Evolutionary conservation across 2,329 filamentous ascomycete species (phyloP), one percentile per base, ranked within the genome.

Genomic region (Scolecobasidium constrictum): DNA sequence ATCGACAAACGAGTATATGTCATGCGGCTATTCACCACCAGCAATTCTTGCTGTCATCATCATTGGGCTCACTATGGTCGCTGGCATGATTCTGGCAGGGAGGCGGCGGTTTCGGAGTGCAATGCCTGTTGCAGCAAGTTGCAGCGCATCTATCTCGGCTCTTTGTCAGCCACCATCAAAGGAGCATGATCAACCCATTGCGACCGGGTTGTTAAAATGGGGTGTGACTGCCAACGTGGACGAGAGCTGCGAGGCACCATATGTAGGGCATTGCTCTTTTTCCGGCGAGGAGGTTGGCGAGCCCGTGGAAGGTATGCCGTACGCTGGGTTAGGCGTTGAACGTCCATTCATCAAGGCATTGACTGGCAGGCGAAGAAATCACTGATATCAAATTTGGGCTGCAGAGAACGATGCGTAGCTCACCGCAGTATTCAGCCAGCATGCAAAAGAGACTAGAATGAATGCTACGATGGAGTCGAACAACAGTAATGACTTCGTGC

Each of bases 121-220:
- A 47, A 86, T 86, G 46, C 83, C 84, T 59, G 83, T 87, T 67
- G 87, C 82, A 19, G 78, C 82, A 48, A 87, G 67, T 63, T 83
- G 80, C 18, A 90, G 53, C 45, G n/a, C 50, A 2, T 45, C 47
- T 1, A 56, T 57, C 6, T 47, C 48, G 38, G 53, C 56, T 4
- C 48, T 52, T 2, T 56, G 55, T 35, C 54, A 56, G 47, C 16
- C 35, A 12, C 5, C 9, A 11, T n/a, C 13, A 7, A 17, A 37
- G 18, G 13, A 6, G 12, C 21, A 21, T 13, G 7, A 7, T 40
- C 16, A 9, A 17, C 23, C 12, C 17, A 23, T 12, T 15, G 21
- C 26, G 9, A 7, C n/a, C 9, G 6, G 9, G 17, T 5, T 17
- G 40, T 17, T 43, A 13, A 39, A 18, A 41, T 43, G 40, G 40